Evolutionary conservation across 2,329 filamentous ascomycete species (phyloP), one percentile per base, ranked within the genome.

Genomic region (Hawksworthiomyces lignivorus): DNA sequence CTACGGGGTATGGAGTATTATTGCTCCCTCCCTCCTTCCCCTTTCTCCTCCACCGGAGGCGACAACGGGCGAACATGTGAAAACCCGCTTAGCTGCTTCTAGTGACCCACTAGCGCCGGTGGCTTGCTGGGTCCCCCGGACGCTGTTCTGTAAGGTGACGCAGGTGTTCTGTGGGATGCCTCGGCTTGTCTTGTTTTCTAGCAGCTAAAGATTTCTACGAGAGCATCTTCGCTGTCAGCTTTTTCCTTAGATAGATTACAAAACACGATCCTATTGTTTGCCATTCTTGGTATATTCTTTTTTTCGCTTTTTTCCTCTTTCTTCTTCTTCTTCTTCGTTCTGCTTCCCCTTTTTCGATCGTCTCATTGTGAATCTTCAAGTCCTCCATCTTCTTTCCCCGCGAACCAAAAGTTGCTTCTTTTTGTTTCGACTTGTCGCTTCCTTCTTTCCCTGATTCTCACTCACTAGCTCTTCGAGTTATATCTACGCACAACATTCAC

Each of bases 161-260:
- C 43, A 45, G 42, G 28, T 45, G 43, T 38, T 26, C 30, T 18
- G 21, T 33, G 39, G 36, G 18, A 35, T 46, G 37, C 44, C 44
- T 47, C 44, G 44, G 44, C 43, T 32, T 36, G 20, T 22, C 32
- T 32, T 24, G 26, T 27, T 34, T 34, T 39, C 28, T 43, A 38
- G 34, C 38, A 36, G 36, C n/a, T 36, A 44, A 39, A 26, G 12
- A 12, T 12, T 26, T 8, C 8, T 12, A 26, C 8, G 8, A 26
- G 24, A 26, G 8, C 12, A 8, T 12, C 8, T 26, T 12, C 24
- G 12, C 12, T 26, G 31, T 19, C 19, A 35, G 20, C n/a, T 18
- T 32, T 28, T n/a, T 35, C 18, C 9, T 35, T 19, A 8, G 21
- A 12, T 11, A 21, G 32, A 34, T 41, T 41, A 29, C 38, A 41